Conservation (phyloP, 352 stramenopile species). For the Phytophthora boehmeriae region DNA sequence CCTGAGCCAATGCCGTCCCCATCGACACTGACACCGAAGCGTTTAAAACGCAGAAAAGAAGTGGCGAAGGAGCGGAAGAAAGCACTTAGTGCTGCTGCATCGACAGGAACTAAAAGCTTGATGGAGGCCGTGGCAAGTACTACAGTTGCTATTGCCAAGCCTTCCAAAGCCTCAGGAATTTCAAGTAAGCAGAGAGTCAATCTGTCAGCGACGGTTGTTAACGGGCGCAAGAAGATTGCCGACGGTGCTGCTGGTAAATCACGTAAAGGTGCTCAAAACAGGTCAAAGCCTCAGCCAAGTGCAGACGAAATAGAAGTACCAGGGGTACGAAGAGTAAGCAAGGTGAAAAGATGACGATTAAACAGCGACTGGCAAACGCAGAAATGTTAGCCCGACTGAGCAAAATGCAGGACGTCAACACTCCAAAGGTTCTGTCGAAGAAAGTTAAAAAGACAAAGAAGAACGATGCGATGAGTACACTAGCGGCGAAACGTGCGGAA, state of each 20-base stretch:
- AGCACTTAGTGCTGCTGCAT: slow-evolving; percentile 3
- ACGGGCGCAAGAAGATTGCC: slow-evolving; percentile 10
- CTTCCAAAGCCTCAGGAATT: slow-evolving; percentile 9
- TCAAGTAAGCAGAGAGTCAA: slow-evolving; percentile 10
- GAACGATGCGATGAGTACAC: slow-evolving; percentile 31
- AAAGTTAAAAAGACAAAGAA: slow-evolving; percentile 49
- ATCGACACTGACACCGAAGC: slow-evolving; percentile 24
- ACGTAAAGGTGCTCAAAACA: slow-evolving; percentile 4
- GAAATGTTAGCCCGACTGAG: slow-evolving; percentile 54
- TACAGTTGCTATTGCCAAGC: slow-evolving; percentile 12
- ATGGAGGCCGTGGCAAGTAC: slow-evolving; percentile 24
- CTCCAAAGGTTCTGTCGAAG: slow-evolving; percentile 66
- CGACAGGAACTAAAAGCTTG: slow-evolving; percentile 10
- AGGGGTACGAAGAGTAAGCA: slow-evolving; percentile 17
- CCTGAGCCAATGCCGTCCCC: slow-evolving; percentile 23
- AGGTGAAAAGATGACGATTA: slow-evolving; percentile 41
- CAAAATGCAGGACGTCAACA: slow-evolving; percentile 68
- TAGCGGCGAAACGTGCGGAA: slow-evolving; percentile 49
- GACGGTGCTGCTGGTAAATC: background rate
- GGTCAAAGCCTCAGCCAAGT: slow-evolving; percentile 5
- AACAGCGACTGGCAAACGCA: slow-evolving; percentile 52
- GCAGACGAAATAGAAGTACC: slow-evolving; percentile 4
- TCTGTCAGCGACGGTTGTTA: background rate
- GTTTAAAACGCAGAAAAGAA: slow-evolving; percentile 43
- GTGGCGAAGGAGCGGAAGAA: slow-evolving; percentile 21